Conservation (phyloP, 345 rosid species). For the Anastatica hierochuntica region DNA sequence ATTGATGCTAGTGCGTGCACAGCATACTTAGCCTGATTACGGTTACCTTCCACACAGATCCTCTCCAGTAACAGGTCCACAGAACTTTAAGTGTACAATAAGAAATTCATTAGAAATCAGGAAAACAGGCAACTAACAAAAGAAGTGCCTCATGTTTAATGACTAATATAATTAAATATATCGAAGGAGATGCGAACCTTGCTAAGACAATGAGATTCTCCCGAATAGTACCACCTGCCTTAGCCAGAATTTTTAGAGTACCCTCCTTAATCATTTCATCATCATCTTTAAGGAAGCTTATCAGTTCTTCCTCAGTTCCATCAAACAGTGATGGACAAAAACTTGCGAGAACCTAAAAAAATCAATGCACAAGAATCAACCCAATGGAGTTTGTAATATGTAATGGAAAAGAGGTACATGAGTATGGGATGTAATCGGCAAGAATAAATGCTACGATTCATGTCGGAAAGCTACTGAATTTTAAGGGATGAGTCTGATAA, state of each 20-base stretch:
- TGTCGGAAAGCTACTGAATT: neutral
- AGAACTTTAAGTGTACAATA: constrained; percentile 49
- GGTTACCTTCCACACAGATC: constrained; percentile 89
- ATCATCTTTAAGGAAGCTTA: constrained; percentile 72
- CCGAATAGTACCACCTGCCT: constrained; percentile 89
- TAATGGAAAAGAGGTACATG: neutral
- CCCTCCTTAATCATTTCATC: constrained; percentile 84
- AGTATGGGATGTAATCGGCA: neutral
- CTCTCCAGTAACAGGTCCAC: constrained; percentile 85
- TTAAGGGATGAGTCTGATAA: constrained; percentile 15
- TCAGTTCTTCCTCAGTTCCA: constrained; percentile 78
- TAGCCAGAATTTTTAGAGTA: constrained; percentile 81
- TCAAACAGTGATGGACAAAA: constrained; percentile 68
- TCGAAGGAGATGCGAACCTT: constrained; percentile 37
- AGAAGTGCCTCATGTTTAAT: constrained; percentile 1
- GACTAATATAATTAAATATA: neutral
- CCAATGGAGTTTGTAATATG: neutral
- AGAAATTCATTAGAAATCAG: constrained; percentile 23
- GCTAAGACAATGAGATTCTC: constrained; percentile 76
- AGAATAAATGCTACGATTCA: neutral
- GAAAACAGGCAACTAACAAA: constrained; percentile 8
- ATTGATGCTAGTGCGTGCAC: constrained; percentile 96
- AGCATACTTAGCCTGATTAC: constrained; percentile 93
- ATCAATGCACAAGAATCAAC: constrained; percentile 1
- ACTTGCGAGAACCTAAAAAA: constrained; percentile 67